Conservation (phyloP, 129 eudicot species). For the Flaveria linearis region DNA sequence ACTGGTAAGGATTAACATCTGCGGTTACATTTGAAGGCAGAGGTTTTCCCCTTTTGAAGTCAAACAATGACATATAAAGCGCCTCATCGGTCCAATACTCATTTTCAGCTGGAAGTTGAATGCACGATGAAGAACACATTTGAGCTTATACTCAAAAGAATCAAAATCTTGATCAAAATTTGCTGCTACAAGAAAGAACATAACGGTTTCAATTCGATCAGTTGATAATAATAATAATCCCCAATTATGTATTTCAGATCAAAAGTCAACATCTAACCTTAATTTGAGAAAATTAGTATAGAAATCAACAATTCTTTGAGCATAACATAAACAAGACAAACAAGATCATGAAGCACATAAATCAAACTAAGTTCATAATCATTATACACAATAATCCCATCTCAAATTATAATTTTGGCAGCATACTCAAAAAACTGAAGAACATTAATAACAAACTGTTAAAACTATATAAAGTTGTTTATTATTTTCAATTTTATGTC, state of each 20-base stretch:
- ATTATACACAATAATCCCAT: too few species aligned
- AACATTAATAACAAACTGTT: neutral
- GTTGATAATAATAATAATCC: neutral
- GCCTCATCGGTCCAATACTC: slow-evolving; percentile 53
- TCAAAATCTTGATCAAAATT: slow-evolving; percentile 20
- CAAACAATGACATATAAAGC: slow-evolving; percentile 38
- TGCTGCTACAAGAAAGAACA: slow-evolving; percentile 13
- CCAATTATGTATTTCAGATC: neutral
- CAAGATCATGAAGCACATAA: neutral
- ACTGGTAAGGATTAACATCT: slow-evolving; percentile 61
- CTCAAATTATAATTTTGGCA: too few species aligned
- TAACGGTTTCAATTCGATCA: neutral
- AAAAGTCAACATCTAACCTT: neutral
- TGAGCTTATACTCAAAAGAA: neutral
- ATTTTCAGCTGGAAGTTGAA: slow-evolving; percentile 27
- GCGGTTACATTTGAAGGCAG: slow-evolving; percentile 43
- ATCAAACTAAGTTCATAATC: neutral
- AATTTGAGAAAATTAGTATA: neutral
- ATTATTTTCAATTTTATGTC: too few species aligned
- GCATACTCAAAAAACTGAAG: too few species aligned
- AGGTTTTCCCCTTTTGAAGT: slow-evolving; percentile 38
- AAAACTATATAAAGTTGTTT: too few species aligned
- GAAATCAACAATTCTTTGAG: neutral
- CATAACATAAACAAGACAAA: too few species aligned
- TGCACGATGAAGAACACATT: slow-evolving; percentile 52